phyloP scores from a whole-genome alignment of 305 asterid genomes.

The Fraxinus greggii region DNA sequence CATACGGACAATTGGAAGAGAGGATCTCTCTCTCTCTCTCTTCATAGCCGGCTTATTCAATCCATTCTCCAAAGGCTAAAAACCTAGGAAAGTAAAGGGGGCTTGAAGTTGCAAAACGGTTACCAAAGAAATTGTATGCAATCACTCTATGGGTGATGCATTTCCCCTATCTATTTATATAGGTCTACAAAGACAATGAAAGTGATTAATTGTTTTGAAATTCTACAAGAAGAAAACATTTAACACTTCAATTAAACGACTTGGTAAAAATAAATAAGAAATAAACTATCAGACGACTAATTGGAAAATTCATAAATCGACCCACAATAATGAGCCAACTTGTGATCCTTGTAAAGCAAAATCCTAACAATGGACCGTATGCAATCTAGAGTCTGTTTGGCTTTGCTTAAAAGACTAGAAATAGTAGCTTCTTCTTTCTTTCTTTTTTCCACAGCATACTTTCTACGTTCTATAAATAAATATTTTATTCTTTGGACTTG shows the following conservation, averaged over 20 bases:
- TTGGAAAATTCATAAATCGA: too few relatives aligned
- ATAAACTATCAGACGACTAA: too few relatives aligned
- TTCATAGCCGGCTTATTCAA: constrained; percentile 12
- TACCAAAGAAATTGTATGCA: constrained; percentile 49
- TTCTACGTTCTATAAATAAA: background rate
- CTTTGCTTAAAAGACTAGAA: background rate
- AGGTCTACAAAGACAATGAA: background rate
- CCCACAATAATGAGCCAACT: too few relatives aligned
- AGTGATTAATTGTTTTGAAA: too few relatives aligned
- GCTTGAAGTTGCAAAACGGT: constrained; percentile 44
- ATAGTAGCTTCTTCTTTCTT: background rate
- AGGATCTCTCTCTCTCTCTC: constrained; percentile 27
- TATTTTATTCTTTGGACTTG: background rate
- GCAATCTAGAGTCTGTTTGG: background rate
- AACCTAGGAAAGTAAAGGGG: constrained; percentile 41
- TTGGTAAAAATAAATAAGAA: too few relatives aligned
- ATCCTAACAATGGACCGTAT: background rate
- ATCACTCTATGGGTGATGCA: constrained; percentile 50
- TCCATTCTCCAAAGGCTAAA: constrained; percentile 54
- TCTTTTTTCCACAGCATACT: background rate
- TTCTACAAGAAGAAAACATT: background rate
- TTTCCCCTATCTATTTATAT: constrained; percentile 42
- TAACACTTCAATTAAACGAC: background rate
- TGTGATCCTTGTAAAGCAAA: background rate
- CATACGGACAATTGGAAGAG: constrained; percentile 58